phyloP scores from a whole-genome alignment of 1,139 yeast species.

The Nakaseomyces delphensis region DNA sequence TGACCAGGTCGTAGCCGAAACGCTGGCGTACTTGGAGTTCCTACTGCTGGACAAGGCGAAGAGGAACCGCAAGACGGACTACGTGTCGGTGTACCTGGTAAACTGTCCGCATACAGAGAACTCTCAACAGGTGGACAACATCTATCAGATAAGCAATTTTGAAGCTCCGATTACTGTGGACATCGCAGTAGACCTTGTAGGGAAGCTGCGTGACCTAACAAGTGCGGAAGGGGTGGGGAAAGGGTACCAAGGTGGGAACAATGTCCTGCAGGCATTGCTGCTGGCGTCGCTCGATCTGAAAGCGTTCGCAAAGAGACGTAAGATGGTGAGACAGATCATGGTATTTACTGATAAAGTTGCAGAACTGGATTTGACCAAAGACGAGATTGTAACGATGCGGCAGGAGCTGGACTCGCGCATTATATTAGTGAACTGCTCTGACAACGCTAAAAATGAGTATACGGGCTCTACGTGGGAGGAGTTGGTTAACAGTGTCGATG shows the following conservation, averaged over 20 bases:
- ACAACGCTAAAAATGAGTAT: conserved; percentile 1
- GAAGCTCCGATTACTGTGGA: conserved; percentile 21
- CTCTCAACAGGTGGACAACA: conserved; percentile 23
- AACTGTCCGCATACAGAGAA: conserved; percentile 24
- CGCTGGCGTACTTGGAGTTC: conserved; percentile 23
- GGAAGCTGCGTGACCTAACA: conserved; percentile 8
- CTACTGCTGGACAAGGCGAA: conserved; percentile 23
- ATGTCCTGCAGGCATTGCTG: conserved; percentile 26
- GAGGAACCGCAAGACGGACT: conserved; percentile 27
- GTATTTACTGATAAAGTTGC: conserved; percentile 39
- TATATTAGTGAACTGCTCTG: conserved; percentile 16
- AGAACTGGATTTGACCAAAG: conserved; percentile 33
- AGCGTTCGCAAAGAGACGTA: conserved; percentile 30
- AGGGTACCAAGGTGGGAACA: conserved; percentile 2
- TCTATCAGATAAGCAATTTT: conserved; percentile 20
- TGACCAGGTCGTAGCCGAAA: conserved; percentile 10
- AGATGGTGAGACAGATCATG: conserved; percentile 35
- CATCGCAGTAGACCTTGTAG: conserved; percentile 10
- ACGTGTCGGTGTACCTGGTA: conserved; percentile 24
- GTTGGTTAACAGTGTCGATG: conserved; percentile 16
- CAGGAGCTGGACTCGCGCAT: conserved; percentile 21
- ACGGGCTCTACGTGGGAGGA: conserved; percentile 20
- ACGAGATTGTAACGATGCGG: conserved; percentile 21
- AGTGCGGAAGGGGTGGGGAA: no score
- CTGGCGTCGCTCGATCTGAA: conserved; percentile 31